Evolutionary conservation across 2,329 filamentous ascomycete species (phyloP), one percentile per base, ranked within the genome.

Genomic region (Ascocoryne sarcoides): DNA sequence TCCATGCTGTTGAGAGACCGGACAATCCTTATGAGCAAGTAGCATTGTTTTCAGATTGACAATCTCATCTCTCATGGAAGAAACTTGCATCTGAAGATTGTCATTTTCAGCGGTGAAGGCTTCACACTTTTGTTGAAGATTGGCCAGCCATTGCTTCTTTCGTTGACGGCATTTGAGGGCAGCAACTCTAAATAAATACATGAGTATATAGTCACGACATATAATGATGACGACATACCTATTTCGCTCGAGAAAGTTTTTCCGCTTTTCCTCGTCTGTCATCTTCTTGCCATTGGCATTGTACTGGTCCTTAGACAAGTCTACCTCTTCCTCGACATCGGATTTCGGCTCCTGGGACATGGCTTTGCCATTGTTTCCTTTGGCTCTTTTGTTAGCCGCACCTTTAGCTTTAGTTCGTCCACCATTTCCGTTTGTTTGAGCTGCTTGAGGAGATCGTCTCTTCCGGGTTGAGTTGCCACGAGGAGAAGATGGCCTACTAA

Each of bases 81-180:
- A 82, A 43, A 96, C 88, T 48, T 92, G 90, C 3, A 80, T 73
- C 14, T 82, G 85, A 23, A 98, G 71, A 1, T 79, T 79, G 57
- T 98, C 92, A 49, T 96, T 96, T 63, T 98, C 92, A 1, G 74
- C 82, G 48, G 83, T 89, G 58, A 88, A 96, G 51, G 94, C 73
- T 62, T 98, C 92, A 12, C 96, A 90, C 63, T 96, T 96, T 41
- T 78, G 77, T 62, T 98, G 92, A 1, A 98, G 73, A 53, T 95
- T 96, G 21, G 85, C 84, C 43, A 96, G 75, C 92, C 92, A 98
- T 61, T 96, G 92, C 73, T 98, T 98, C 73, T 98, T 98, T 15
- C 92, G 79, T 63, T 98, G 92, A 46, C 92, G 83, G 64, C 92
- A 98, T 60, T 98, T 98, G 44, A 98, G 71, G 3, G 92, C 92